Base-by-base conservation (phyloP, 106 monocot genomes). In the Phalaenopsis aphrodite region DNA sequence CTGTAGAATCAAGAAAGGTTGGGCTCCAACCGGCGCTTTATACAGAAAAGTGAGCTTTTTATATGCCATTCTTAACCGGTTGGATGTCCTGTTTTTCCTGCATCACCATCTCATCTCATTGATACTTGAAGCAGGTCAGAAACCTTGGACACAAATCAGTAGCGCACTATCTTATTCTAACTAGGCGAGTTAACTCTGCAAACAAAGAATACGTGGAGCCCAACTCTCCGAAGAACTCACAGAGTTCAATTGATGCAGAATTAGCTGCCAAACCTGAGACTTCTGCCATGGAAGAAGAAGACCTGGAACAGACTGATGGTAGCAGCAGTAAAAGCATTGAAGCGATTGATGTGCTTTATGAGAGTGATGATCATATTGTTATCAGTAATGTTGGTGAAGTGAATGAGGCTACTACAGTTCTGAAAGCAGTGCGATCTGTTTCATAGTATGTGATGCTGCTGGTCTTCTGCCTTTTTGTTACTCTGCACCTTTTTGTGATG, bases 1-100 rank as follows among this genome's bases (percentile, higher is more conserved):
- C 9, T 95, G 95, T 77, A 79, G 95, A 77, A 48, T 80, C 43
- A 92, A 86, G 82, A 95, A 86, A 86, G 93, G 93, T 77, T 95
- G 95, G 95, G 77, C 76, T 23, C 93, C 95, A 6, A 95, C 93
- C 61, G 95, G 95, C 30, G 0, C 68, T 75, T 82, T 93, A 10
- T 90, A 92, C 76, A 89, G 76, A 77, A 95, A 84, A 76, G 92
- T 93, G 78, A 67, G 79, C 61, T 5, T 65, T 30, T n/a, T 43
- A 11, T 43, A 11, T 37, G 52, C 52, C 52, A 12, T 84, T 10
- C 41, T 2, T 47, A 66, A 19, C 11, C 42, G 71, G 5, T 12
- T 74, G 41, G 18, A 42, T 19, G 30, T 74, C 41, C 39, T 16
- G 23, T 52, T 52, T 52, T 52, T 14, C 1, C 52, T 11, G 12